Percentiles rank a stretch among this genome's conserved stretches.
phyloP scores from a whole-genome alignment of 768 basidiomycete species.

The Trichaptum fuscoviolaceum region DNA sequence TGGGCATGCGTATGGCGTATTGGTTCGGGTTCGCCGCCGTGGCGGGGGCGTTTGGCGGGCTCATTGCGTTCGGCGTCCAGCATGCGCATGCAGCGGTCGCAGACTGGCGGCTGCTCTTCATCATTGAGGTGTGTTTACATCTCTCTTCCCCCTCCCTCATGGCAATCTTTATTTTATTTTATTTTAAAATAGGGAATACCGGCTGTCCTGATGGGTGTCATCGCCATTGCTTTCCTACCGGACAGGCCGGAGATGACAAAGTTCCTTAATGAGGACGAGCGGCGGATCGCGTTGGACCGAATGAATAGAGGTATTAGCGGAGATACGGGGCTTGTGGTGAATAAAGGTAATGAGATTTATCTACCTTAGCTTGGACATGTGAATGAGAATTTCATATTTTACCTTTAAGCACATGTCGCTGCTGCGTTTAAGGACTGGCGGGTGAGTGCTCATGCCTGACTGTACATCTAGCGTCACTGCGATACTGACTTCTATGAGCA shows the following conservation, averaged over 20 bases:
- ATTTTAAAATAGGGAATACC: constrained; percentile 50
- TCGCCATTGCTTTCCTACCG: constrained; percentile 54
- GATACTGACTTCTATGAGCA: constrained; percentile 16
- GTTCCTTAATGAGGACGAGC: constrained; percentile 44
- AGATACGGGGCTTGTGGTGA: constrained; percentile 59
- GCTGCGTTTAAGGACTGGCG: constrained; percentile 72
- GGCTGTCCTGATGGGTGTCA: constrained; percentile 54
- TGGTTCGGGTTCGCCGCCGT: constrained; percentile 85
- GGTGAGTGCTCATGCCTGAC: constrained; percentile 27
- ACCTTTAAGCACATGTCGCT: constrained; percentile 47
- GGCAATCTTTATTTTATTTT: background rate
- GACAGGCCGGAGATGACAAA: constrained; percentile 66
- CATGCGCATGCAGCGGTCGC: constrained; percentile 44
- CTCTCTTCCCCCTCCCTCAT: background rate
- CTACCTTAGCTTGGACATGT: background rate
- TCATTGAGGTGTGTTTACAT: constrained; percentile 53
- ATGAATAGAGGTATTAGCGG: constrained; percentile 63
- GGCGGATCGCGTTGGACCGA: constrained; percentile 55
- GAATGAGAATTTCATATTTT: background rate
- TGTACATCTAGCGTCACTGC: background rate
- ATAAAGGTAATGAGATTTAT: constrained; percentile 39
- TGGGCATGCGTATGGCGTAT: constrained; percentile 71
- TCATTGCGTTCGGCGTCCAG: constrained; percentile 77
- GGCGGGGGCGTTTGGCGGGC: constrained; percentile 81
- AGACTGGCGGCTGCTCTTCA: constrained; percentile 63